Base-by-base conservation (phyloP, 2,329 filamentous ascomycete species). In the Hansfordia pulvinata region DNA sequence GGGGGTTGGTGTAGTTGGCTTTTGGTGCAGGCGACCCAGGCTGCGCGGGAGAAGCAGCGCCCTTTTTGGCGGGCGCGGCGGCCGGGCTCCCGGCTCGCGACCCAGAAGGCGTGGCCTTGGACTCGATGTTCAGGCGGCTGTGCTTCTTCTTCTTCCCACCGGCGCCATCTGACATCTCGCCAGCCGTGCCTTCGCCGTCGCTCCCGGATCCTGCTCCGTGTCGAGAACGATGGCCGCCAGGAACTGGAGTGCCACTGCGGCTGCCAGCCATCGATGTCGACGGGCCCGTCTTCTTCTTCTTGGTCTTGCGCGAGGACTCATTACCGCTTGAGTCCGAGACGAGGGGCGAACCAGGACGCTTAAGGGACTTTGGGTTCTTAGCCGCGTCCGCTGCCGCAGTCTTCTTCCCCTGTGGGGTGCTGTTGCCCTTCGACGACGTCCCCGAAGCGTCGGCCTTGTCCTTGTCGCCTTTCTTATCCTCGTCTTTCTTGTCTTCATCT, bases 271-370 rank as follows among this genome's bases (percentile, higher is more conserved):
- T 48, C 10, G 64, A 63, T 10, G 57, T 50, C 5, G 30, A 32
- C 10, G 37, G 32, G 2, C 53, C 52, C 34, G 71, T 66, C 47
- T 78, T 79, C 56, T 77, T 81, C 46, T 79, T 71, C 47, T 68
- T 70, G 58, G 82, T 83, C 55, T 90, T 85, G 37, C 79, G 77
- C 14, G 76, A 72, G 1, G 82, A 88, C 49, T 96, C 88, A 40
- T 86, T 92, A 28, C 84, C 88, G 47, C 84, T 93, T 8, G 84
- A 84, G 47, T 96, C 88, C 2, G 85, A 94, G 17, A 81, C 64
- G 36, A 86, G 79, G 3, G 86, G 84, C 10, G 85, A 93, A 11
- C 85, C 84, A 17, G 82, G 69, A 17, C 88, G 76, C 57, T 94
- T 94, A 27, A 88, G 67, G 17, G 62, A 64, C 43, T 72, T 75